These are phyloP conservation scores for Phytopythium chamaehyphon DNA, from an alignment of 352 stramenopile genomes.

Conservation along the genomic window DNA sequence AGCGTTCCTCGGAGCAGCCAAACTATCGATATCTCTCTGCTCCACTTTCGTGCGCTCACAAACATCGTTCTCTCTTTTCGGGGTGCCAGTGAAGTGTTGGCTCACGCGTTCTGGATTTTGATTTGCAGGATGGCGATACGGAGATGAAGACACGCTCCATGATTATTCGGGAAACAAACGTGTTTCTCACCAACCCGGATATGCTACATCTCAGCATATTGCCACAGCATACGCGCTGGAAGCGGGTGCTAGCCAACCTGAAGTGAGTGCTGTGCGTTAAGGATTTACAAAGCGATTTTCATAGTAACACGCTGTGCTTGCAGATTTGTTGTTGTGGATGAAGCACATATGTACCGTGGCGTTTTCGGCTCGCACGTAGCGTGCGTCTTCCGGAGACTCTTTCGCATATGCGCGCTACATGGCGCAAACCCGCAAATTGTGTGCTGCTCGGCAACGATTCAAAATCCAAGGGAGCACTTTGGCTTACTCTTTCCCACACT, in stretches of 20 bases:
- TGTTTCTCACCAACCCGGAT: conserved; percentile 99
- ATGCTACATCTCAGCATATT: conserved; percentile 97
- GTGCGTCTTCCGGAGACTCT: conserved; percentile 87
- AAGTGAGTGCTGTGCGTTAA: conserved; percentile 35
- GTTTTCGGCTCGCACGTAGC: conserved; percentile 84
- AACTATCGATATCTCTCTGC: conserved; percentile 41
- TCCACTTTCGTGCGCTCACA: conserved; percentile 52
- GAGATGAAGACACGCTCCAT: conserved; percentile 82
- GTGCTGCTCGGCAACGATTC: conserved; percentile 95
- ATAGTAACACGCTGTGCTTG: neutral
- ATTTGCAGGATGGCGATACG: conserved; percentile 93
- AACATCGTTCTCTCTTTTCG: neutral
- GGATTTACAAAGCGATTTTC: neutral
- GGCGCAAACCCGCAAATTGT: conserved; percentile 87
- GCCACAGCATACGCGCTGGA: conserved; percentile 90
- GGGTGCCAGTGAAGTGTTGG: neutral
- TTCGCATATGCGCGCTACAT: conserved; percentile 85
- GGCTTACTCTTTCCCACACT: conserved; percentile 80
- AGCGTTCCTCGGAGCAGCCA: conserved; percentile 56
- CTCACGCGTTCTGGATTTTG: conserved; percentile 1
- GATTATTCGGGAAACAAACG: conserved; percentile 83
- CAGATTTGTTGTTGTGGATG: conserved; percentile 75
- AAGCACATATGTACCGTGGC: conserved; percentile 95
- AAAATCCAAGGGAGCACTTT: conserved; percentile 92
- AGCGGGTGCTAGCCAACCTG: conserved; percentile 86